phyloP scores from a whole-genome alignment of 768 basidiomycete species.

The Pisolithus albus region DNA sequence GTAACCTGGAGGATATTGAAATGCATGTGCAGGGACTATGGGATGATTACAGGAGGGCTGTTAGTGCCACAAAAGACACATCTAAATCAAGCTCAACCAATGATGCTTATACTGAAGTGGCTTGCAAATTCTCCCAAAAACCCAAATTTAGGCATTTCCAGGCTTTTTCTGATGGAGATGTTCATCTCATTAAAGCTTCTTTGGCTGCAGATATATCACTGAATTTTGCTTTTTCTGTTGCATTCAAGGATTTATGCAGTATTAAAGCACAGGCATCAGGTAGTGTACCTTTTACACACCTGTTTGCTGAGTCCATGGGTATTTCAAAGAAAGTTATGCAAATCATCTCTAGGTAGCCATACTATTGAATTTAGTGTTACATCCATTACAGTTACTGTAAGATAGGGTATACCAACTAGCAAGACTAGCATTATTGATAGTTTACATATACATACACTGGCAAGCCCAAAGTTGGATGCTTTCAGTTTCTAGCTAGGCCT shows the following conservation, averaged over 20 bases:
- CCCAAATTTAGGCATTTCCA: conserved; percentile 17
- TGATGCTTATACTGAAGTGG: conserved; percentile 9
- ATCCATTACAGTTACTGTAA: too few relatives aligned
- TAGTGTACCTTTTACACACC: conserved; percentile 11
- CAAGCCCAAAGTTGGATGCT: too few relatives aligned
- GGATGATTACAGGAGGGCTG: conserved; percentile 12
- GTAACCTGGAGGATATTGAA: conserved; percentile 36
- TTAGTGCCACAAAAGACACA: not conserved
- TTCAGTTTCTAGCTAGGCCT: too few relatives aligned
- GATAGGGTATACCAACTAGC: too few relatives aligned
- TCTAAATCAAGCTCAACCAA: not conserved
- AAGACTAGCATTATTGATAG: too few relatives aligned
- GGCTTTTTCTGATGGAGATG: conserved; percentile 26
- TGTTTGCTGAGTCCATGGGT: conserved; percentile 20
- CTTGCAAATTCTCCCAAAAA: conserved; percentile 26
- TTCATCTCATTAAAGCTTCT: conserved; percentile 44
- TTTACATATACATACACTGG: too few relatives aligned
- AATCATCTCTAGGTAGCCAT: too few relatives aligned
- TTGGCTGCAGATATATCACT: conserved; percentile 37
- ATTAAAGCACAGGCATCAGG: conserved; percentile 47
- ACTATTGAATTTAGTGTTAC: too few relatives aligned
- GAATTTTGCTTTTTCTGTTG: conserved; percentile 47
- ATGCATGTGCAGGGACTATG: conserved; percentile 30
- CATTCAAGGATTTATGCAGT: conserved; percentile 43
- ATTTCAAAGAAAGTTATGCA: not conserved